Evolutionary conservation across 495 filamentous ascomycete genomes (phyloP), one percentile per base, ranked within the genome.

Genomic region (Neurospora cerealis): DNA sequence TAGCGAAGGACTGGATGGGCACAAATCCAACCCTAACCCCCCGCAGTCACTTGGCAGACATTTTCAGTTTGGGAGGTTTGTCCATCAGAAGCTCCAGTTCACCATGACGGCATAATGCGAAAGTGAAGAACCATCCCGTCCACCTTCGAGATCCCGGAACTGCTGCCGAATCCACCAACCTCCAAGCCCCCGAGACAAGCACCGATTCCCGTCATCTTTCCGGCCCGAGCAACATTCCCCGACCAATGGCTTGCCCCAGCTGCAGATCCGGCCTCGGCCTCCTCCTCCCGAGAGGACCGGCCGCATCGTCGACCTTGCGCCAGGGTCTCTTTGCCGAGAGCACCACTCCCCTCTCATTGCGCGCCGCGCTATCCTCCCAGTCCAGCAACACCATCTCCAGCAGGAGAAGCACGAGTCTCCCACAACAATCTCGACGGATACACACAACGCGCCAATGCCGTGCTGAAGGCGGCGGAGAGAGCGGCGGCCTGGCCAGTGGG

Each of bases 221-320:
- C 69, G 70, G 24, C 69, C 46, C 37, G n/a, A 42, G 41, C 42
- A 39, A 48, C 38, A 69, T 17, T 39, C 38, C n/a, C 24, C 71
- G 3, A 46, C 39, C 62, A 75, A 81, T 81, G 80, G 80, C 80
- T 34, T 78, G 78, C 60, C 77, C 75, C 41, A 78, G 73, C 42
- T 80, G 79, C 74, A 74, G 70, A 48, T 60, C 75, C 21, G 69
- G 69, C 73, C 71, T 79, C 74, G 72, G 69, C 38, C 72, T 60
- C 48, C 70, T 80, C 10, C 42, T 46, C 42, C 42, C 42, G 19
- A 73, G 70, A 69, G 71, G 76, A 21, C 36, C 75, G 48, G 69
- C 75, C 37, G 36, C 70, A 32, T 70, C 73, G 54, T 19, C 54
- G 54, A 66, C 54, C 39, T 37, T 75, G 17, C 72, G 73, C 40